Percentiles rank a stretch among this genome's conserved stretches.
Evolutionary conservation across 257 asterid genomes (phyloP).

Genomic region (Cruciata laevipes): DNA sequence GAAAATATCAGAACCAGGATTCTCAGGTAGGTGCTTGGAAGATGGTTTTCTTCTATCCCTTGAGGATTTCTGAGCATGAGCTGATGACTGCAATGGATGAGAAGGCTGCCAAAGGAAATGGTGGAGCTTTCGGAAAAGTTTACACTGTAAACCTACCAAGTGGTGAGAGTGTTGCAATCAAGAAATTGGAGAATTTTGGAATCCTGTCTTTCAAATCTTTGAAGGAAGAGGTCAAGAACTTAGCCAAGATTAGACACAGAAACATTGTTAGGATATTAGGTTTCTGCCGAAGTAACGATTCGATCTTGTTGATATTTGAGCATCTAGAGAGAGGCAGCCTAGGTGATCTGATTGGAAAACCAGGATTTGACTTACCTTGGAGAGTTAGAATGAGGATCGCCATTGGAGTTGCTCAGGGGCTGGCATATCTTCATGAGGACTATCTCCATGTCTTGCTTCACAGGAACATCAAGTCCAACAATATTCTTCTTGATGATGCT

Average conservation of each 20-base stretch:
- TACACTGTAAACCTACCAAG: conserved; percentile 61
- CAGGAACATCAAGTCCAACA: conserved; percentile 59
- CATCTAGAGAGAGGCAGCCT: conserved; percentile 64
- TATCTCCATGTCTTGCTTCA: conserved; percentile 67
- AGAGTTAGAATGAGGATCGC: conserved; percentile 53
- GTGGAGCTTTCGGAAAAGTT: conserved; percentile 62
- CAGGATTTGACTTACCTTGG: conserved; percentile 52
- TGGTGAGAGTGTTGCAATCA: conserved; percentile 63
- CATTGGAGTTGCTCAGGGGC: conserved; percentile 70
- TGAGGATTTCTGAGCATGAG: conserved; percentile 66
- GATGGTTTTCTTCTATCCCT: conserved; percentile 75
- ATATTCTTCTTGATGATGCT: conserved; percentile 65
- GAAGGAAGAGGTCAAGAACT: conserved; percentile 56
- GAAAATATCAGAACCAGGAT: conserved; percentile 28
- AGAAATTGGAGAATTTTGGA: conserved; percentile 44
- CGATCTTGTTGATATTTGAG: conserved; percentile 64
- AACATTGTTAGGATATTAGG: conserved; percentile 66
- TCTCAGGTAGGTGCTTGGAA: conserved; percentile 39
- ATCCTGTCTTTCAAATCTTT: conserved; percentile 47
- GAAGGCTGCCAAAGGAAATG: conserved; percentile 44
- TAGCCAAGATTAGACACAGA: conserved; percentile 78
- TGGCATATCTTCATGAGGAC: conserved; percentile 78
- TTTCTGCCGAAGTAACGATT: conserved; percentile 57
- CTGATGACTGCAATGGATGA: conserved; percentile 59
- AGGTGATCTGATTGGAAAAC: conserved; percentile 48